These are phyloP conservation scores for Diacronema lutheri DNA, from an alignment of 78 protist species.

Conservation along the genomic window DNA sequence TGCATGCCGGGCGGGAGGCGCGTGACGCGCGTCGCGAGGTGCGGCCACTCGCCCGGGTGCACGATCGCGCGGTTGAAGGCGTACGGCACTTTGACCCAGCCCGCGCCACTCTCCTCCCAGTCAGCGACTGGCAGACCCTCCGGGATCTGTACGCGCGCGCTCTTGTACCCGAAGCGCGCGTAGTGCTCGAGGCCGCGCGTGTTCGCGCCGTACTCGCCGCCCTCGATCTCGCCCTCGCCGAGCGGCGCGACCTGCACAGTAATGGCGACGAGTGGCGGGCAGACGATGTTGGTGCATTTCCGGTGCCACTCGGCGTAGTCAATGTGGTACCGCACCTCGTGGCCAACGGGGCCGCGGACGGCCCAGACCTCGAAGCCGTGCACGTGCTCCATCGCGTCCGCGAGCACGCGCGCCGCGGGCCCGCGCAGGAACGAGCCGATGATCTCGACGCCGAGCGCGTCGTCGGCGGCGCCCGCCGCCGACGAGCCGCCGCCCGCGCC, in stretches of 20 bases:
- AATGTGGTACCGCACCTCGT: background rate
- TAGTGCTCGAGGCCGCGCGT: background rate
- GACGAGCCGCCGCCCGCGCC: background rate
- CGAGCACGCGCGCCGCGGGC: background rate
- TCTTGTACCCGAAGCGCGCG: background rate
- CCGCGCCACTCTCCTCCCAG: background rate
- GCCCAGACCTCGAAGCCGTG: background rate
- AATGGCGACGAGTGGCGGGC: background rate
- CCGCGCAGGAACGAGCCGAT: background rate
- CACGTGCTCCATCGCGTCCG: background rate
- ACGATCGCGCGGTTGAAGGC: background rate
- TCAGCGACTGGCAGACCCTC: background rate
- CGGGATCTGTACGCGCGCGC: background rate
- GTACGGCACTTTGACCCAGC: background rate
- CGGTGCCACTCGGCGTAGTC: conserved; percentile 11
- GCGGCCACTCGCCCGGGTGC: background rate
- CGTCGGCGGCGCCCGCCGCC: too few species aligned
- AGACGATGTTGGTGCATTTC: background rate
- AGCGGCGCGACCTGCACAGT: background rate
- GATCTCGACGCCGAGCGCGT: background rate
- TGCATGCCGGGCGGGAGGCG: background rate
- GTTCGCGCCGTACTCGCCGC: background rate
- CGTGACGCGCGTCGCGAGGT: background rate
- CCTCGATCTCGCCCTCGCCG: background rate
- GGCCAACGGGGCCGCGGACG: background rate